A percentile compares a stretch with the other conserved stretches of the same genome.
Conservation (phyloP, 2,329 filamentous ascomycete genomes). For the Dactylellina sp. region DNA sequence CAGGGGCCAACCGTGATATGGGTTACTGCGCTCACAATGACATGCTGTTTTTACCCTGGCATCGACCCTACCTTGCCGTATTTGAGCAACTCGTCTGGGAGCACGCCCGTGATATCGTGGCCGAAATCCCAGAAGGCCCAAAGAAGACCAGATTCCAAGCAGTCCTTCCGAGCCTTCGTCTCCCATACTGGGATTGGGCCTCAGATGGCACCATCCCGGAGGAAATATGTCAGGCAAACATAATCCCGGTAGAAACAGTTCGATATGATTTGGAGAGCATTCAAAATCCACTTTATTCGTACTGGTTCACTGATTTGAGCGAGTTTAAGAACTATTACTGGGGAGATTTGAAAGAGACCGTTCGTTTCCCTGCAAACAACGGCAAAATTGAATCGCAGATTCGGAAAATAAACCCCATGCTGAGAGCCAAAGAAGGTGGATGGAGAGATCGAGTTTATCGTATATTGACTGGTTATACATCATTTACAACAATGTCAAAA, state of each 20-base stretch:
- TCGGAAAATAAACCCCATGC: slow-evolving; percentile 10
- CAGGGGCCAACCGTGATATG: slow-evolving; percentile 5
- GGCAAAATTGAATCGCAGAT: slow-evolving; percentile 6
- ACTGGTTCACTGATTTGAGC: slow-evolving; percentile 67
- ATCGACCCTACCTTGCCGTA: slow-evolving; percentile 79
- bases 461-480: slow-evolving; percentile 74
- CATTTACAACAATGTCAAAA: slow-evolving; percentile 67
- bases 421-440: slow-evolving; percentile 16
- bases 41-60: slow-evolving; percentile 77
- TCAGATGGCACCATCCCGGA: slow-evolving; percentile 63
- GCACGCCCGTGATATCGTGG: slow-evolving; percentile 63
- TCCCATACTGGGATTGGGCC: slow-evolving; percentile 69
- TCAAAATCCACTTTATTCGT: slow-evolving; percentile 73
- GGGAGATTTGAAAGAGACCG: slow-evolving; percentile 27
- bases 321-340: slow-evolving; percentile 28
- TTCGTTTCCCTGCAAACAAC: slow-evolving; percentile 15
- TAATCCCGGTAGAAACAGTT: slow-evolving; percentile 68
- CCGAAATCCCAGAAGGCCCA: slow-evolving; percentile 64
- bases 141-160: slow-evolving; percentile 63
- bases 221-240: slow-evolving; percentile 42
- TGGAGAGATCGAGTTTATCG: slow-evolving; percentile 72
- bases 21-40: slow-evolving; percentile 32
- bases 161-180: slow-evolving; percentile 59
- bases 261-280: slow-evolving; percentile 70
- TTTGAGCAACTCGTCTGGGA: slow-evolving; percentile 62